Conservation (phyloP, 1,284 basidiomycete species). For the Boletus sp. region DNA sequence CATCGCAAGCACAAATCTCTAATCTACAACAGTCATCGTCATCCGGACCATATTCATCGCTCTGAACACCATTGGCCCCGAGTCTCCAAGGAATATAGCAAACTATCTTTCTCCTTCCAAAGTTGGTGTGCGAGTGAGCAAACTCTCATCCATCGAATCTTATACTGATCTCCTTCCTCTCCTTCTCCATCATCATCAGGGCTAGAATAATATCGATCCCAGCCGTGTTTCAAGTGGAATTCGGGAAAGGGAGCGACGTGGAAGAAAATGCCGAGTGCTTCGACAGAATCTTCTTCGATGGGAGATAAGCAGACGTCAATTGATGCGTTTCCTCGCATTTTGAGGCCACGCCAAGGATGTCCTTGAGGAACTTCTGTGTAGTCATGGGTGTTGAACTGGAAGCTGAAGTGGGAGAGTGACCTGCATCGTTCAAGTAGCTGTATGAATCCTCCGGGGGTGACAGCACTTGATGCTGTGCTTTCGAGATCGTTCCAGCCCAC, state of each 20-base stretch:
- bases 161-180: too few relatives aligned
- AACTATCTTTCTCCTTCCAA: too few relatives aligned
- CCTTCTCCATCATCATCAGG: too few relatives aligned
- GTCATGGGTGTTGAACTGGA: neutral
- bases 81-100: too few relatives aligned
- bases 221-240: too few relatives aligned
- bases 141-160: too few relatives aligned
- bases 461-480: neutral
- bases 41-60: too few relatives aligned
- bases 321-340: neutral
- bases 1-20: too few relatives aligned
- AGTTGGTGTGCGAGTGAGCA: too few relatives aligned
- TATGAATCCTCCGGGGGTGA: neutral
- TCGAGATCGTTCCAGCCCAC: neutral
- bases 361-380: neutral
- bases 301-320: neutral
- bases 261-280: neutral
- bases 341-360: neutral
- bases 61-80: too few relatives aligned
- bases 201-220: too few relatives aligned
- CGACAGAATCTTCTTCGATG: neutral
- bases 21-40: too few relatives aligned
- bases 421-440: neutral
- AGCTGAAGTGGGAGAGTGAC: neutral
- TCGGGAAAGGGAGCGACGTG: neutral